Percentiles rank a stretch among this genome's conserved stretches.
These are phyloP conservation scores for Phoenix roebelenii DNA, from an alignment of 176 grass and related monocot species.

Conservation along the genomic window DNA sequence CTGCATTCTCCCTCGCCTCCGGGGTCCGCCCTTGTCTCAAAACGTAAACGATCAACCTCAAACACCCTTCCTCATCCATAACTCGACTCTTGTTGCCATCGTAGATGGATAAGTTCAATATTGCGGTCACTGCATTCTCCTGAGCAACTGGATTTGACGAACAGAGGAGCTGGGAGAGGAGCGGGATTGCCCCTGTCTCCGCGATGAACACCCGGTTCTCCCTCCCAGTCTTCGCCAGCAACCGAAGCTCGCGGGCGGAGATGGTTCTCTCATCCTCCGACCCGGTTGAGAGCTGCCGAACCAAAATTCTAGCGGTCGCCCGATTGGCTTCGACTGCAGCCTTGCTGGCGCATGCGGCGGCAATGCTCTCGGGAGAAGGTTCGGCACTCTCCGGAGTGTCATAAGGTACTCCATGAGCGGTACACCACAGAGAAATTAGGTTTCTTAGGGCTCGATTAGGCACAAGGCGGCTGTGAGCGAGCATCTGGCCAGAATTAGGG, in stretches of 20 bases:
- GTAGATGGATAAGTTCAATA: slow-evolving; percentile 84
- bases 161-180: slow-evolving; percentile 52
- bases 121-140: slow-evolving; percentile 83
- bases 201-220: slow-evolving; percentile 77
- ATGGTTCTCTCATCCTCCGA: slow-evolving; percentile 41
- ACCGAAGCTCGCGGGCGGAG: slow-evolving; percentile 60
- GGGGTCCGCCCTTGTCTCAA: slow-evolving; percentile 68
- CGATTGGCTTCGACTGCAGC: slow-evolving; percentile 57
- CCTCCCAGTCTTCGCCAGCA: slow-evolving; percentile 81
- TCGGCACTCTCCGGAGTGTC: slow-evolving; percentile 55
- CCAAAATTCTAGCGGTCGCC: slow-evolving; percentile 59
- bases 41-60: slow-evolving; percentile 61
- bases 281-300: slow-evolving; percentile 34
- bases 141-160: slow-evolving; percentile 58
- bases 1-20: slow-evolving; percentile 88
- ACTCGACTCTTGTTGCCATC: slow-evolving; percentile 74
- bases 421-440: slow-evolving; percentile 86
- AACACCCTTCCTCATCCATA: slow-evolving; percentile 67
- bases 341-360: slow-evolving; percentile 55
- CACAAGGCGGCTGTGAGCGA: slow-evolving; percentile 47
- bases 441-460: slow-evolving; percentile 52
- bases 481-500: slow-evolving; percentile 67
- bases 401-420: slow-evolving; percentile 53
- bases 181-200: slow-evolving; percentile 60
- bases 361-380: slow-evolving; percentile 39